These are phyloP conservation scores for Paragyromitra xinjiangensis DNA, from an alignment of 495 filamentous ascomycete genomes.

Conservation along the genomic window DNA sequence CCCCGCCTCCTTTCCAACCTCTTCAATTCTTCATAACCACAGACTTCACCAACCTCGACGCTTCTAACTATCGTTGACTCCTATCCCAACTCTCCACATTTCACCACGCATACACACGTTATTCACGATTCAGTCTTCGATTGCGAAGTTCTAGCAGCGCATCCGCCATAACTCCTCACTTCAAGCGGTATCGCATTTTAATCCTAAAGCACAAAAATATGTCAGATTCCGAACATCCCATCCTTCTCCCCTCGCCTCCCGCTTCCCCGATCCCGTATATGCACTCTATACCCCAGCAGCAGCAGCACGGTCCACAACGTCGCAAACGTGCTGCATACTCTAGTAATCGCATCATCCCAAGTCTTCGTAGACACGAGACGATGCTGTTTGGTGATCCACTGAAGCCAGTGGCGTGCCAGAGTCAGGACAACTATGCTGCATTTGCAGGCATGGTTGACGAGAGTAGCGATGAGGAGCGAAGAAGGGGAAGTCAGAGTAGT, in stretches of 20 bases:
- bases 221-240: not conserved
- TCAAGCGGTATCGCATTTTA: not conserved
- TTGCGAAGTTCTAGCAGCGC: conserved; percentile 3
- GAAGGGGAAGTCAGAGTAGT: conserved; percentile 33
- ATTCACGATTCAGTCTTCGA: conserved; percentile 10
- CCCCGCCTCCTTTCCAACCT: conserved; percentile 36
- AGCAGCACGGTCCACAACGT: conserved; percentile 18
- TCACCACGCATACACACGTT: conserved; percentile 15
- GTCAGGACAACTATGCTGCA: conserved; percentile 39
- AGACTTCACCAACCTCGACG: not conserved
- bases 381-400: conserved; percentile 50
- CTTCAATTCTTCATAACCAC: conserved; percentile 32
- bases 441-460: conserved; percentile 41
- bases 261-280: conserved; percentile 30
- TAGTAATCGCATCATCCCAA: conserved; percentile 42
- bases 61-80: not conserved
- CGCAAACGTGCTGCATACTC: conserved; percentile 40
- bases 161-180: not conserved
- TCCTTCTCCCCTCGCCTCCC: conserved; percentile 41
- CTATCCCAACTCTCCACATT: not conserved
- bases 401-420: conserved; percentile 49
- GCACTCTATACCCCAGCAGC: not conserved
- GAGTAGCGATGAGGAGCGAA: conserved; percentile 33
- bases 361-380: conserved; percentile 48
- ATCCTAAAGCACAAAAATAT: conserved; percentile 8